These are phyloP conservation scores for Claviceps sp. DNA, from an alignment of 2,329 filamentous ascomycete genomes.

Conservation along the genomic window DNA sequence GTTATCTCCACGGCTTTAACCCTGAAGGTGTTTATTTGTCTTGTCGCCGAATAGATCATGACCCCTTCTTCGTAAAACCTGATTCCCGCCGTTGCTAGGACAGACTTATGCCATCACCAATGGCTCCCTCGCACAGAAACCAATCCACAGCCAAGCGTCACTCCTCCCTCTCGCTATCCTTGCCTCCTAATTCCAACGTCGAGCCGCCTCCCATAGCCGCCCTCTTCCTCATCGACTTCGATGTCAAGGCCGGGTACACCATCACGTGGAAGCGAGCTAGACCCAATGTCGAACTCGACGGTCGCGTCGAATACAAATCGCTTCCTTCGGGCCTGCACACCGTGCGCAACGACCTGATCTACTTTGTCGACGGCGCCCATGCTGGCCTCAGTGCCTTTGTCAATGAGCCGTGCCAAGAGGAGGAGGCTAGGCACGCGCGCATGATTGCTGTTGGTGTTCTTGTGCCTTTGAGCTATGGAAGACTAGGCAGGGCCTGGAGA, in stretches of 20 bases:
- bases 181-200: conserved; percentile 17
- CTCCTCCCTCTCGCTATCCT: conserved; percentile 21
- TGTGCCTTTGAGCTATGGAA: conserved; percentile 72
- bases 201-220: conserved; percentile 44
- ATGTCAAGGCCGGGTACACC: conserved; percentile 83
- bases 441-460: conserved; percentile 88
- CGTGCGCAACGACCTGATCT: conserved; percentile 77
- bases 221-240: conserved; percentile 81
- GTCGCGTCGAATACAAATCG: conserved; percentile 90
- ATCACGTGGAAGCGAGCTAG: conserved; percentile 74
- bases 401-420: conserved; percentile 66
- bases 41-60: background rate
- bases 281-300: conserved; percentile 61
- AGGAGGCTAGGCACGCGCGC: conserved; percentile 67
- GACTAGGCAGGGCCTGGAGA: conserved; percentile 77
- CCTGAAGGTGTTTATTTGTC: background rate
- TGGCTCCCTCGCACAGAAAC: conserved; percentile 27
- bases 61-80: background rate
- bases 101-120: conserved; percentile 12
- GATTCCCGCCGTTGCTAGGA: conserved; percentile 7
- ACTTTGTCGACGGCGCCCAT: conserved; percentile 69
- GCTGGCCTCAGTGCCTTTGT: conserved; percentile 87
- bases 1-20: background rate
- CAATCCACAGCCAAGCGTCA: conserved; percentile 20
- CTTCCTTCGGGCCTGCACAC: conserved; percentile 87